Conservation (phyloP, 257 asterid species). For the Solanum sitiens region DNA sequence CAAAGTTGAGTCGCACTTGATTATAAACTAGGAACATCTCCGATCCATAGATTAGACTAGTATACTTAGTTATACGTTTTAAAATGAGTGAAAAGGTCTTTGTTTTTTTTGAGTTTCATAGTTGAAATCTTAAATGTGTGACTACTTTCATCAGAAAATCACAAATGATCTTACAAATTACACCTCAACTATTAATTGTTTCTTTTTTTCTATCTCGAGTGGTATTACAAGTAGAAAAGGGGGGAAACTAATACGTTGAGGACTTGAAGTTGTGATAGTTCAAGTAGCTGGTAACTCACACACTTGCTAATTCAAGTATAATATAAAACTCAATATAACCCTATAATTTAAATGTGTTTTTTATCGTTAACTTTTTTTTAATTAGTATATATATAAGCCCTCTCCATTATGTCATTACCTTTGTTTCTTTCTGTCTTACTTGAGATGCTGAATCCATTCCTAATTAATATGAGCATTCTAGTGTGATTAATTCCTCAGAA, state of each 20-base stretch:
- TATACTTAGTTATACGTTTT: background rate
- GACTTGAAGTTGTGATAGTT: background rate
- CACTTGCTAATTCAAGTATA: too few relatives aligned
- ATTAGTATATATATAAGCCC: background rate
- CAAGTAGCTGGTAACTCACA: background rate
- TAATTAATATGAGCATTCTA: background rate
- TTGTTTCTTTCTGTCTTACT: background rate
- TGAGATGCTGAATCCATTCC: background rate
- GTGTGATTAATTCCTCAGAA: background rate
- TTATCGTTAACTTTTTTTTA: background rate
- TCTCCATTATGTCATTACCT: background rate
- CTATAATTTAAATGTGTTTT: too few relatives aligned
- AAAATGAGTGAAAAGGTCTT: background rate
- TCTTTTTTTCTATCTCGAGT: too few relatives aligned
- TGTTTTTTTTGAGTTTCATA: background rate
- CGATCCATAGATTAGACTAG: background rate
- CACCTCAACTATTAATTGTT: background rate
- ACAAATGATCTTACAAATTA: too few relatives aligned
- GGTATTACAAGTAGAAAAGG: background rate
- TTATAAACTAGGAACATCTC: background rate
- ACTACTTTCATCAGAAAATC: background rate
- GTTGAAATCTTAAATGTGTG: too few relatives aligned
- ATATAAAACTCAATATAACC: background rate
- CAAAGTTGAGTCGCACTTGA: background rate
- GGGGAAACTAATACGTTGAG: background rate